phyloP scores from a whole-genome alignment of 129 eudicot genomes.

The Chrysanthemum lavandulifolium region DNA sequence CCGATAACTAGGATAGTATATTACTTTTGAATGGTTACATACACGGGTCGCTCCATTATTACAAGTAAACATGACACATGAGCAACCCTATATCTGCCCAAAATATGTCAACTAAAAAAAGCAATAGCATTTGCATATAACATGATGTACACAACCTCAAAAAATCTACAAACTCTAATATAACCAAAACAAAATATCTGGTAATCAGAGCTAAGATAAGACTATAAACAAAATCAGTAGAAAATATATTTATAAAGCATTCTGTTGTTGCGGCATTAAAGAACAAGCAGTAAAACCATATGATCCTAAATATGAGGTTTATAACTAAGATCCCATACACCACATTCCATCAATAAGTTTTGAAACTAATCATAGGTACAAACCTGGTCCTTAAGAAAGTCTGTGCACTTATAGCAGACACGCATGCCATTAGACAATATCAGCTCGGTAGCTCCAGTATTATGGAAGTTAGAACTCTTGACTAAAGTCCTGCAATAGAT shows the following conservation, averaged over 20 bases:
- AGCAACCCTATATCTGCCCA: neutral
- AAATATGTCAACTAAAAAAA: neutral
- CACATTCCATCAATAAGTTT: neutral
- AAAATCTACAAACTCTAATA: neutral
- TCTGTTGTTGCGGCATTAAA: neutral
- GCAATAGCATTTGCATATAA: neutral
- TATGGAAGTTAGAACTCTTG: conserved; percentile 40
- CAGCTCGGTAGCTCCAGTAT: conserved; percentile 58
- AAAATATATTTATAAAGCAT: neutral
- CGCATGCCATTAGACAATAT: conserved; percentile 71
- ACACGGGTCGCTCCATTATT: neutral
- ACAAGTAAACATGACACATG: neutral
- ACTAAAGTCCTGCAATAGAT: conserved; percentile 42
- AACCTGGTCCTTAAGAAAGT: conserved; percentile 73
- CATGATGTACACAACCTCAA: neutral
- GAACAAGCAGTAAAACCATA: neutral
- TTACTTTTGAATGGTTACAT: neutral
- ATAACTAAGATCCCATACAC: conserved; percentile 3
- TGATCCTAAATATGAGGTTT: neutral
- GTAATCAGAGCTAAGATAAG: too few species aligned
- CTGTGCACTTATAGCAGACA: conserved; percentile 73
- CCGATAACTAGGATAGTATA: neutral
- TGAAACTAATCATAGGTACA: conserved; percentile 13
- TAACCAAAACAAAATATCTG: too few species aligned
- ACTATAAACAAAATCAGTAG: too few species aligned